phyloP scores from a whole-genome alignment of 116 monocot genomes.

The Papilionanthe hybrid region DNA sequence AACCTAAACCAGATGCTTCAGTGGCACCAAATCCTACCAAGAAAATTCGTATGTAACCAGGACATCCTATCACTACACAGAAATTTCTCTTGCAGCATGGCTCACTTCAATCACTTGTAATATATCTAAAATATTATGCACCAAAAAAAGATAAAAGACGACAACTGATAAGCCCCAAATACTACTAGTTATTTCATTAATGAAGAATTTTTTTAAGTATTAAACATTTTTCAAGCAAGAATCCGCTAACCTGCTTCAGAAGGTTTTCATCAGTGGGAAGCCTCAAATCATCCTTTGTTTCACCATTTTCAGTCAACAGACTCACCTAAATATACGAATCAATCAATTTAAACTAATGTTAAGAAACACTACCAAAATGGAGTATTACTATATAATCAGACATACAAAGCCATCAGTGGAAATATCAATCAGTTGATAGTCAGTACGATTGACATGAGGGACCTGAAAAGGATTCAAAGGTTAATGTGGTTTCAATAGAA shows the following conservation, averaged over 20 bases:
- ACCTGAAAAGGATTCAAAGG: neutral
- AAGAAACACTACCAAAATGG: neutral
- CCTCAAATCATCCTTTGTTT: constrained; percentile 22
- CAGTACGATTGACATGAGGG: constrained; percentile 9
- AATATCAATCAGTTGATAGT: constrained; percentile 11
- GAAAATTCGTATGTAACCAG: too few species aligned
- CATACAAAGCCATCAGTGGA: constrained; percentile 6
- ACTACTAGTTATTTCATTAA: neutral
- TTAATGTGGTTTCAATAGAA: neutral
- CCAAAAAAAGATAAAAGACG: too few species aligned
- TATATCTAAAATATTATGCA: too few species aligned
- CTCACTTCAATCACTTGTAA: too few species aligned
- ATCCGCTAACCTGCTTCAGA: constrained; percentile 2
- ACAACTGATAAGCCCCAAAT: neutral
- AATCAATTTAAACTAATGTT: neutral
- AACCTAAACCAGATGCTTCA: too few species aligned
- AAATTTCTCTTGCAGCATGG: too few species aligned
- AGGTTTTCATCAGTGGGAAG: constrained; percentile 17
- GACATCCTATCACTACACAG: too few species aligned
- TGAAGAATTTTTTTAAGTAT: neutral
- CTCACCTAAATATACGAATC: constrained; percentile 13
- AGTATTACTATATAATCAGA: neutral
- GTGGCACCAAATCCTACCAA: too few species aligned
- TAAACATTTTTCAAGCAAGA: neutral
- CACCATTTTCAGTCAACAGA: constrained; percentile 19